Evolutionary conservation across 805 yeast species (phyloP), one percentile per base, ranked within the genome.

Genomic region (Starmerella stellata): DNA sequence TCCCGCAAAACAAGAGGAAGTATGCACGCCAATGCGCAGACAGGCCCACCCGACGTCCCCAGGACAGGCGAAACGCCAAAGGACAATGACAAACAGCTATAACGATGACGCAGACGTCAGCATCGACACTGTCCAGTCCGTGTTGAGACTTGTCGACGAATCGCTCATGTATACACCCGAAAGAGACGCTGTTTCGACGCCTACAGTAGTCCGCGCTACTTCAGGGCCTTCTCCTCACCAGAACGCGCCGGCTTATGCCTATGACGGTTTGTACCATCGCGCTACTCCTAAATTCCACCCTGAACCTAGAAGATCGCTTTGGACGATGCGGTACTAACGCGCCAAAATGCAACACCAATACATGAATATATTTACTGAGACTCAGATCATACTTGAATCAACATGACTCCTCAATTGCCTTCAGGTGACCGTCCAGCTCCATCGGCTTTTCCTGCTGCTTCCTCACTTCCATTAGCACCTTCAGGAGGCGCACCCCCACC

Each of bases 111-210:
- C 37, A 4, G 48, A 45, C 34, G 44, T 45, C 24, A 44, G 47
- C 30, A 20, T 40, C 30, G 48, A 43, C 35, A 44, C 48, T 5
- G 44, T 40, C 28, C 35, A 34, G 29, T 45, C 48, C 3, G 55
- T 59, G 18, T 47, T 59, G 38, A 41, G 62, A 15, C 51, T 59
- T 54, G 59, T 59, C 7, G 63, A 59, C 38, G 50, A 52, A 14
- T 53, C 60, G 21, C 46, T 59, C 5, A 54, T 59, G 4, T 57
- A 55, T 31, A 54, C 60, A 15, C 61, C 62, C 3, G 58, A 55
- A 24, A 35, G 39, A 9, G 24, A 24, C 16, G 24, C 35, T 13
- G 38, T 27, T 1, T 20, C 34, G 3, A 39, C 46, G 9, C 54
- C 54, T 15, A 37, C 37, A 11, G 52, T 51, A 5, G 38, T 36